Percentiles rank a stretch among this genome's conserved stretches.
phyloP scores from a whole-genome alignment of 2,329 filamentous ascomycete species.

The Dactylellina drechsleri region DNA sequence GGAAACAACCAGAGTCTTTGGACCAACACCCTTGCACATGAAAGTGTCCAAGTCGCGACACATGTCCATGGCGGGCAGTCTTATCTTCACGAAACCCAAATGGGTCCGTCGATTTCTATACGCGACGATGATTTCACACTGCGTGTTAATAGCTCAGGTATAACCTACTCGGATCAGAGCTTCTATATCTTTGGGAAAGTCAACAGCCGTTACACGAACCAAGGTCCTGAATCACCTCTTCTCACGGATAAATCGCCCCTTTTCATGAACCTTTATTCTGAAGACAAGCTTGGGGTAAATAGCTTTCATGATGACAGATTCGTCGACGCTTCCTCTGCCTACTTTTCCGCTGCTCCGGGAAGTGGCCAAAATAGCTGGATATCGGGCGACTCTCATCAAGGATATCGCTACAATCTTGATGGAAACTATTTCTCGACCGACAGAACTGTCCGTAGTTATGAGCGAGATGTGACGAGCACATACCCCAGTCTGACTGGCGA shows the following conservation, averaged over 20 bases:
- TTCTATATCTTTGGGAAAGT: conserved; percentile 46
- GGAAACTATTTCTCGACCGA: conserved; percentile 18
- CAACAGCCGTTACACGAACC: conserved; percentile 26
- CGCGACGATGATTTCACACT: conserved; percentile 18
- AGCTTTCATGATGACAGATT: conserved; percentile 24
- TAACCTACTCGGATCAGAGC: conserved; percentile 29
- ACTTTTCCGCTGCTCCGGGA: conserved; percentile 37
- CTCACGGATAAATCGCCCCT: conserved; percentile 47
- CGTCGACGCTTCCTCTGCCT: conserved; percentile 33
- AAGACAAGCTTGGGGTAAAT: conserved; percentile 14
- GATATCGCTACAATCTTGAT: conserved; percentile 25
- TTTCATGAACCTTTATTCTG: conserved; percentile 14
- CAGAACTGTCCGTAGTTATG: conserved; percentile 39
- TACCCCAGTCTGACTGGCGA: conserved; percentile 32
- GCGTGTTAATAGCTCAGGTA: conserved; percentile 31
- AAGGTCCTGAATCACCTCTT: conserved; percentile 34
- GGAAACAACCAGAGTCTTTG: conserved; percentile 46
- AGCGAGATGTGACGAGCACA: conserved; percentile 26
- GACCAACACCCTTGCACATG: conserved; percentile 20
- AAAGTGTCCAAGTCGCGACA: conserved; percentile 1
- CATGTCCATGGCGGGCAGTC: not conserved
- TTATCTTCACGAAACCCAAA: not conserved
- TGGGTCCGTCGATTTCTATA: not conserved
- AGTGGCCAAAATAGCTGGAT: conserved; percentile 49
- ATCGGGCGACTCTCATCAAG: conserved; percentile 31